Evolutionary conservation across 2,329 filamentous ascomycete genomes (phyloP).

Genomic region (Orbilia javanica): DNA sequence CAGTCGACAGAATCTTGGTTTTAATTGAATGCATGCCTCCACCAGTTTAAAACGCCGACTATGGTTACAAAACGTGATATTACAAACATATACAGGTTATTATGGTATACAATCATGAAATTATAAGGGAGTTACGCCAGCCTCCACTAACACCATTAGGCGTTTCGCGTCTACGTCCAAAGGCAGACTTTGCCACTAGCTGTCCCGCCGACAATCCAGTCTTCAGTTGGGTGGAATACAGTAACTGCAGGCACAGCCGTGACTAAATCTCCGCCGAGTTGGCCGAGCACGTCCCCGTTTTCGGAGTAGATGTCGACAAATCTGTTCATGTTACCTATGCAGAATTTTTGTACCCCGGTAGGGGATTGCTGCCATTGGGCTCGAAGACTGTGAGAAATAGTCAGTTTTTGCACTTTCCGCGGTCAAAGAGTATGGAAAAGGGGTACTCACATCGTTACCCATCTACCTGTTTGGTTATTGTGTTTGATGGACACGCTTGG

Average conservation of each 20-base stretch:
- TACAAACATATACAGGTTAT: conserved; percentile 20
- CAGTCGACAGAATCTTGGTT: background rate
- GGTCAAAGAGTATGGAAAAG: background rate
- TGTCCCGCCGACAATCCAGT: conserved; percentile 94
- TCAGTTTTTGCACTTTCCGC: background rate
- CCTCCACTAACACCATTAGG: no score
- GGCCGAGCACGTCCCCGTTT: conserved; percentile 86
- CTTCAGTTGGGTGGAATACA: conserved; percentile 85
- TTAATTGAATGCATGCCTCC: background rate
- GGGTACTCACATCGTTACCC: conserved; percentile 71
- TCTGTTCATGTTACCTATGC: conserved; percentile 96
- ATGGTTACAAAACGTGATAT: background rate
- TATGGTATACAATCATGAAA: conserved; percentile 18
- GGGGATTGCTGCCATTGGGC: conserved; percentile 91
- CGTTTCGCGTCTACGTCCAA: conserved; percentile 80
- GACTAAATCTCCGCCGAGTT: conserved; percentile 88
- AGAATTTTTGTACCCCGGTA: conserved; percentile 83
- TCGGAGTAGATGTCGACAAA: conserved; percentile 92
- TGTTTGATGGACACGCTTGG: conserved; percentile 79
- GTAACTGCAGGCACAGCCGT: conserved; percentile 94
- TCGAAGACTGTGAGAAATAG: conserved; percentile 71
- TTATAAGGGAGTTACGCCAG: background rate
- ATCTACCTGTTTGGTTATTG: conserved; percentile 95
- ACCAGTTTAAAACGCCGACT: background rate
- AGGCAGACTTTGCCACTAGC: conserved; percentile 92